phyloP scores from a whole-genome alignment of 139 green algal species.

The Chlorella sp. region DNA sequence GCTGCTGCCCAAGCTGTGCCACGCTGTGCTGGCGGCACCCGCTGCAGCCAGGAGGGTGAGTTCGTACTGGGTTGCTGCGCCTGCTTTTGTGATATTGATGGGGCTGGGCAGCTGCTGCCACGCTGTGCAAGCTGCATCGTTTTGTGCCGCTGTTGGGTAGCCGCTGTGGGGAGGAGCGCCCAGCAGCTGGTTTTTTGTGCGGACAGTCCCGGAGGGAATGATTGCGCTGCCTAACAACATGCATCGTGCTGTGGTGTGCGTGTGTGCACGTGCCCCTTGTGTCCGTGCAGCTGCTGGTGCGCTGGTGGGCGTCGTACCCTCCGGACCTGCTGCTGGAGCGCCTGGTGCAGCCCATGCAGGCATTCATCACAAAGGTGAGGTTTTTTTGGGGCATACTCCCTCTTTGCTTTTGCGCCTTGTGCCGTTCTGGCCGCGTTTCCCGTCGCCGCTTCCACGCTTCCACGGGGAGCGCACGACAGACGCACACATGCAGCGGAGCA shows the following conservation, averaged over 20 bases:
- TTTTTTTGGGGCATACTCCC: background rate
- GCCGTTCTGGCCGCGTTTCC: background rate
- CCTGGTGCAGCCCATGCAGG: slow-evolving; percentile 25
- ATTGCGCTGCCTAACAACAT: too few relatives aligned
- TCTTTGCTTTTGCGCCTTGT: background rate
- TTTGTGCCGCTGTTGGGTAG: too few relatives aligned
- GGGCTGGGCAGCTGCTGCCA: background rate
- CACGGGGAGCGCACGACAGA: background rate
- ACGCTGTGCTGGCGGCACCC: slow-evolving; percentile 57
- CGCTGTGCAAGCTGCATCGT: too few relatives aligned
- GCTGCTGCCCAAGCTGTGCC: slow-evolving; percentile 73
- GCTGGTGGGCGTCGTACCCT: slow-evolving; percentile 83
- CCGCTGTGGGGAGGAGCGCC: too few relatives aligned
- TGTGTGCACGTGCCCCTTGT: too few relatives aligned
- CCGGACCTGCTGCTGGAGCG: slow-evolving; percentile 51
- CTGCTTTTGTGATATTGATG: too few relatives aligned
- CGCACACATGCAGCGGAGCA: background rate
- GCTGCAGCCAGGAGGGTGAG: slow-evolving; percentile 49
- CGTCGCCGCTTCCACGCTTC: background rate
- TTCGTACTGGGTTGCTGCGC: background rate
- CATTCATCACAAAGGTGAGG: slow-evolving; percentile 24
- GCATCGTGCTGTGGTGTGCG: too few relatives aligned
- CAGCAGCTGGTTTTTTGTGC: too few relatives aligned
- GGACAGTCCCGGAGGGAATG: too few relatives aligned
- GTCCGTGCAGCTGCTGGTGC: slow-evolving; percentile 72